phyloP scores from a whole-genome alignment of 192 early-diverging fungal species.

The Backusella sp. region DNA sequence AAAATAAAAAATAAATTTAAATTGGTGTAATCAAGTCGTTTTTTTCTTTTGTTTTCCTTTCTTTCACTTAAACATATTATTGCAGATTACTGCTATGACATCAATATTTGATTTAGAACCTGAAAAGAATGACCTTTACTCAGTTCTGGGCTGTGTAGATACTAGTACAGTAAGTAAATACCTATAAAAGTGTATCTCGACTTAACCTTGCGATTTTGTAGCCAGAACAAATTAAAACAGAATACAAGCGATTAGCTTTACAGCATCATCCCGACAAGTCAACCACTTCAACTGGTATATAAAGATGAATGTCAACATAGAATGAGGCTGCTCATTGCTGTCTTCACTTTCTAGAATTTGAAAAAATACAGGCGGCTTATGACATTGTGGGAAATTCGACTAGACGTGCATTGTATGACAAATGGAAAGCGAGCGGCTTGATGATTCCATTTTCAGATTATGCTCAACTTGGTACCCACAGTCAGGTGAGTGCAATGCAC shows the following conservation, averaged over 20 bases:
- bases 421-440: constrained; percentile 21
- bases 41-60: background rate
- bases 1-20: background rate
- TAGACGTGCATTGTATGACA: constrained; percentile 27
- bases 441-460: constrained; percentile 31
- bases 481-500: constrained; percentile 19
- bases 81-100: background rate
- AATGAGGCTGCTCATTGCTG: background rate
- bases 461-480: constrained; percentile 20
- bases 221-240: constrained; percentile 28
- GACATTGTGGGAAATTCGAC: constrained; percentile 23
- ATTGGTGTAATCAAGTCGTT: background rate
- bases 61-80: background rate
- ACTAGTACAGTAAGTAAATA: constrained; percentile 7
- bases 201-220: background rate
- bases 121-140: constrained; percentile 7
- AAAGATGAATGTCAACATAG: background rate
- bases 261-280: constrained; percentile 33
- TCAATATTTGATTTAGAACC: background rate
- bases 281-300: background rate
- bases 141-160: constrained; percentile 10
- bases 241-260: constrained; percentile 28
- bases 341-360: background rate
- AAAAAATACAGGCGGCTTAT: constrained; percentile 28
- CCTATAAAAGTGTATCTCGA: background rate